Evolutionary conservation across 2,329 filamentous ascomycete genomes (phyloP).

Genomic region (Aspergillus versicolor): DNA sequence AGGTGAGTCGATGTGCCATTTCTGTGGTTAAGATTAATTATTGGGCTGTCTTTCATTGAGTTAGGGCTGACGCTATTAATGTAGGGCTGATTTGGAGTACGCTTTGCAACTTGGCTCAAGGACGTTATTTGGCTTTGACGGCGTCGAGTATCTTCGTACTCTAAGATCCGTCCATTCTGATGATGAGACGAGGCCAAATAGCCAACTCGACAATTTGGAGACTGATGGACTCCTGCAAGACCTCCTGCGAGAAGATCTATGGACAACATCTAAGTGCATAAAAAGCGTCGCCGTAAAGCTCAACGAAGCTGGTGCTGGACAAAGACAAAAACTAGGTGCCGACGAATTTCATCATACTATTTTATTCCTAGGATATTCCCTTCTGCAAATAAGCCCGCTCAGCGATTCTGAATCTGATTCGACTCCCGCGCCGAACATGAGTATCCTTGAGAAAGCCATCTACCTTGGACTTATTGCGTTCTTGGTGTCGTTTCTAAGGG

Average conservation of each 20-base stretch:
- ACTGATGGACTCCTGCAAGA: neutral
- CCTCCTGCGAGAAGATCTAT: neutral
- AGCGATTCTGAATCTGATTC: no score
- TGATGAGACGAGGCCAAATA: neutral
- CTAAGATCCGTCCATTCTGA: neutral
- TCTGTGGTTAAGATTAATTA: neutral
- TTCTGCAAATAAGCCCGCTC: neutral
- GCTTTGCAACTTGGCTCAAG: conserved; percentile 2
- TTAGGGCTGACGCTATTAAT: neutral
- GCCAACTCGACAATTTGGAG: no score
- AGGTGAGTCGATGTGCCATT: neutral
- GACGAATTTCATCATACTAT: neutral
- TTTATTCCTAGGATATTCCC: neutral
- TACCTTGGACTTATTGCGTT: conserved; percentile 1
- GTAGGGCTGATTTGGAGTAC: conserved; percentile 4
- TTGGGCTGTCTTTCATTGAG: neutral
- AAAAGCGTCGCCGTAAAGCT: neutral
- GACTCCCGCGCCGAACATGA: neutral
- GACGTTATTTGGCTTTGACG: neutral
- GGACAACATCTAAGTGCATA: neutral
- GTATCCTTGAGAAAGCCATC: neutral
- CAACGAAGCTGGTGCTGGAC: neutral
- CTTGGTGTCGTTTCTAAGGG: conserved; percentile 1
- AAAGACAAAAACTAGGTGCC: neutral
- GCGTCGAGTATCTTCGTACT: neutral